Percentiles rank a stretch among this genome's conserved stretches.
These are phyloP conservation scores for Nitzschia sp. DNA, from an alignment of 108 stramenopile genomes.

Conservation along the genomic window DNA sequence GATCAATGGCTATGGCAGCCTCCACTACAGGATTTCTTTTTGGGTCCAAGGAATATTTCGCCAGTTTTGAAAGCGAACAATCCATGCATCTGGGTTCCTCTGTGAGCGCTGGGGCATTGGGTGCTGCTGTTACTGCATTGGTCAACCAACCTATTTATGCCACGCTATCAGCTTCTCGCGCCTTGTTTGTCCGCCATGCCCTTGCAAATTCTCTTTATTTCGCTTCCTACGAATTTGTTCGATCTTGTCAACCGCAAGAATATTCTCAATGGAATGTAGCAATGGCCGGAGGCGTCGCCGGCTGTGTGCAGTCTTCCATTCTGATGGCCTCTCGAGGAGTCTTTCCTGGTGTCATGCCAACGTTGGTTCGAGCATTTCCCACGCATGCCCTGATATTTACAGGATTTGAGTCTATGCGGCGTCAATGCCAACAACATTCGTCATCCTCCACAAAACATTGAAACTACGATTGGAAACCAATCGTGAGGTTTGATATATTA, in stretches of 20 bases:
- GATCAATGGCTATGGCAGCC: background rate
- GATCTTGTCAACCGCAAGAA: background rate
- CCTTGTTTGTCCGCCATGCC: conserved; percentile 16
- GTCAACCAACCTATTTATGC: background rate
- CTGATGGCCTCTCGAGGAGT: background rate
- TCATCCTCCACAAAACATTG: too few relatives aligned
- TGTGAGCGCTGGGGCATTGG: background rate
- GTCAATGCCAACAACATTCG: background rate
- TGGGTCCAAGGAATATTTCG: conserved; percentile 33
- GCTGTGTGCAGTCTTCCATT: conserved; percentile 11
- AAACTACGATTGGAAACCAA: too few relatives aligned
- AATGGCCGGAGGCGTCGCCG: conserved; percentile 35
- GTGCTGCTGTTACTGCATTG: background rate
- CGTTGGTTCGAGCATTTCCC: conserved; percentile 32
- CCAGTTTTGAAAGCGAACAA: conserved; percentile 1
- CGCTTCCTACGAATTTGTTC: conserved; percentile 23
- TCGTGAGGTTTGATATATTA: too few relatives aligned
- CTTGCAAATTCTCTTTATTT: conserved; percentile 33
- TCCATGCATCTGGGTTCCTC: conserved; percentile 6
- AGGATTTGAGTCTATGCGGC: conserved; percentile 26
- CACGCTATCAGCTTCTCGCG: background rate
- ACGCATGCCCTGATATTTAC: conserved; percentile 37
- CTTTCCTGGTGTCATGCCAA: background rate
- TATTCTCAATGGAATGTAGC: conserved; percentile 1
- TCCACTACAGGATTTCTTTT: conserved; percentile 21